Base-by-base conservation (phyloP, 768 basidiomycete genomes). In the Daedaleopsis nitida region DNA sequence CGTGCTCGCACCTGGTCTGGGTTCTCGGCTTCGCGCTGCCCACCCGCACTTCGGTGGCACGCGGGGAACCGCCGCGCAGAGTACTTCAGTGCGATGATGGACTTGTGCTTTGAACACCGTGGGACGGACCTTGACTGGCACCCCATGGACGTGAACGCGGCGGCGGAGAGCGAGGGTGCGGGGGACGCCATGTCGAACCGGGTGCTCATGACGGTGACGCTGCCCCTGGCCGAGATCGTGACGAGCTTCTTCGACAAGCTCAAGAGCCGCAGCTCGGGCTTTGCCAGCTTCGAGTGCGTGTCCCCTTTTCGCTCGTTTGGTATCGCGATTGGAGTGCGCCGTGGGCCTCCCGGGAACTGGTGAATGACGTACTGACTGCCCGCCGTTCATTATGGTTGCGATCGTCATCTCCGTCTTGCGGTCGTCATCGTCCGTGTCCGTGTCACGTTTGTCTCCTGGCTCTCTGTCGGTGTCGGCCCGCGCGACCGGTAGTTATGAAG, bases 71-170 rank as follows among this genome's bases (percentile, higher is more conserved):
- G 21, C 23, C 13, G 21, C 14, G 43, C 66, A 94, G 94, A 93
- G 63, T 96, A 94, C 71, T 87, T 97, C 37, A 96, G 96, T 9
- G 89, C 91, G 48, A 95, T 99, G 89, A 96, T 98, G 90, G 91
- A 92, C 43, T 82, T 98, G 1, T 97, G 95, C 71, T 91, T 86
- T 72, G 80, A 83, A 5, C 93, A 92, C 70, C 86, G 97, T 50
- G 96, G 88, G 2, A 85, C 89, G 57, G 85, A 92, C 50, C 74
- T 96, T 55, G 89, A 95, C 42, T 89, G 96, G 75, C 83, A 83
- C 35, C 94, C 96, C 70, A 80, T 98, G 19, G 94, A 96, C 55
- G 62, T 37, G 19, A 32, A 27, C 14, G 62, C 49, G 10, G 6
- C 23, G 6, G 39, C 42, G 14, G 62, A 55, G 47, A 80, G 82